These are phyloP conservation scores for Serendipita indica DNA, from an alignment of 768 basidiomycete genomes.

Conservation along the genomic window DNA sequence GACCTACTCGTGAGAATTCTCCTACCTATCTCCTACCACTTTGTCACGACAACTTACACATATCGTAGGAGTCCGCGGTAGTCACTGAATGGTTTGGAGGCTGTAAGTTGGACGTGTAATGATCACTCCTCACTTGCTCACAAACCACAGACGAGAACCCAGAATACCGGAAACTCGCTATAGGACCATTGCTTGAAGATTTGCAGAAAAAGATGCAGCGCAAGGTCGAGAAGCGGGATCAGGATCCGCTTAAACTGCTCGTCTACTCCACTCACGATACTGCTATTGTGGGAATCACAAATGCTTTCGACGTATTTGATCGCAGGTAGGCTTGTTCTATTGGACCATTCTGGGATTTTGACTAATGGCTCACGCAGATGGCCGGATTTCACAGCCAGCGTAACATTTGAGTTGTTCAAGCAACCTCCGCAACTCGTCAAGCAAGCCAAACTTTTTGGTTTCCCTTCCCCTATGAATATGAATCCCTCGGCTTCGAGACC, in stretches of 20 bases:
- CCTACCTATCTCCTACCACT: neutral
- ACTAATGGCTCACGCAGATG: slow-evolving; percentile 29
- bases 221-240: slow-evolving; percentile 32
- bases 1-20: slow-evolving; percentile 37
- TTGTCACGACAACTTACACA: neutral
- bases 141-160: slow-evolving; percentile 44
- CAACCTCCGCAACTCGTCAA: slow-evolving; percentile 12
- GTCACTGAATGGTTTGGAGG: slow-evolving; percentile 70
- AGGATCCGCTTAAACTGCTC: slow-evolving; percentile 45
- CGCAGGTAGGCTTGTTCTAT: slow-evolving; percentile 37
- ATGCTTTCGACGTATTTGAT: slow-evolving; percentile 59
- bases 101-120: slow-evolving; percentile 12
- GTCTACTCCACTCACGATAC: slow-evolving; percentile 47
- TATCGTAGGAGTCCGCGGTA: slow-evolving; percentile 48
- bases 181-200: slow-evolving; percentile 60
- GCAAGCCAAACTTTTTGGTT: neutral
- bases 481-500: too few species aligned
- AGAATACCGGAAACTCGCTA: slow-evolving; percentile 59
- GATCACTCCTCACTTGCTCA: slow-evolving; percentile 8
- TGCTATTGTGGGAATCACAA: slow-evolving; percentile 44
- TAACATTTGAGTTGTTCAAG: slow-evolving; percentile 63
- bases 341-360: neutral
- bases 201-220: slow-evolving; percentile 45
- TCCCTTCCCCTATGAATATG: too few species aligned
- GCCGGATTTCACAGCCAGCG: slow-evolving; percentile 60